These are phyloP conservation scores for Astragalus glycyphyllos DNA, from an alignment of 306 rosid species.

Conservation along the genomic window DNA sequence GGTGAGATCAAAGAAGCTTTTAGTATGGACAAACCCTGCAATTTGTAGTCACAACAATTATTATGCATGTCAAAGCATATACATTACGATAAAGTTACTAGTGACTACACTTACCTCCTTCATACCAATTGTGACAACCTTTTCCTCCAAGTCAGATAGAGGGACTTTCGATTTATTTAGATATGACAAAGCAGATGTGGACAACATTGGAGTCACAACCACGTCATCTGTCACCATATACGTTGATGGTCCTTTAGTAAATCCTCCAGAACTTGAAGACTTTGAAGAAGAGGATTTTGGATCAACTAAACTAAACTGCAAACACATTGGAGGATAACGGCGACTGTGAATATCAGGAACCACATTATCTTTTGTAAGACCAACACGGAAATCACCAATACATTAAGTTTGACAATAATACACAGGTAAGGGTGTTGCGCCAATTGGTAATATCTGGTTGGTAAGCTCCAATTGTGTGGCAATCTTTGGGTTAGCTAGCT, in stretches of 20 bases:
- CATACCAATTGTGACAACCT: neutral
- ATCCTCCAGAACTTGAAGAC: neutral
- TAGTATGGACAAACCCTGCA: slow-evolving; percentile 31
- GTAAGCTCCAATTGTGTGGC: neutral
- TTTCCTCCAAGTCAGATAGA: slow-evolving; percentile 26
- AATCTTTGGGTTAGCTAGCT: neutral
- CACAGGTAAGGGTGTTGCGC: no score
- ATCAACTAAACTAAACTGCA: neutral
- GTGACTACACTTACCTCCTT: slow-evolving; percentile 11
- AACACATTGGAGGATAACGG: no score
- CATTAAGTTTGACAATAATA: neutral
- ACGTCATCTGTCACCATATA: slow-evolving; percentile 40
- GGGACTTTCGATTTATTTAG: neutral
- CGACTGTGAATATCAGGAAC: no score
- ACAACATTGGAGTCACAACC: slow-evolving; percentile 12
- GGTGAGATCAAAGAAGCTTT: slow-evolving; percentile 31
- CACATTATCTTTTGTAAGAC: no score
- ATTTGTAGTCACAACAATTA: neutral
- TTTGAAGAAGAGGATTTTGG: no score
- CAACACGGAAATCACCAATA: no score
- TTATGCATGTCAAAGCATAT: no score
- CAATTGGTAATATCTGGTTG: slow-evolving; percentile 31
- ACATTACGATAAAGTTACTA: neutral
- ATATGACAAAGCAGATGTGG: neutral
- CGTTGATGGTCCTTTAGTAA: neutral